Percentiles rank a stretch among this genome's conserved stretches.
Conservation (phyloP, 495 filamentous ascomycete species). For the Hypoxylon fuscum region DNA sequence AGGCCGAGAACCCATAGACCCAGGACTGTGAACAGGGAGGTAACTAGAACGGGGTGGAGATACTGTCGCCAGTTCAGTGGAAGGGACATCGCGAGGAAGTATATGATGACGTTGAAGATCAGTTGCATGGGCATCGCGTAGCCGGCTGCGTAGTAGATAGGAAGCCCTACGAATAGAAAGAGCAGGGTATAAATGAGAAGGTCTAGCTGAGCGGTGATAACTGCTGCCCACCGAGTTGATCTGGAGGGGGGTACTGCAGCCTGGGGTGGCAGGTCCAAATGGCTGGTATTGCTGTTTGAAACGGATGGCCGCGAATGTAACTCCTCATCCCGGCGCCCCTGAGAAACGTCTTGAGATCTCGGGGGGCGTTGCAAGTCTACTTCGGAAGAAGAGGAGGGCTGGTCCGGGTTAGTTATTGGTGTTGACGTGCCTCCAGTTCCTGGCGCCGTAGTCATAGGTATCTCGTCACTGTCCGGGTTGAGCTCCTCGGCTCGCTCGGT, state of each 20-base stretch:
- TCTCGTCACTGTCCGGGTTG: slow-evolving; percentile 50
- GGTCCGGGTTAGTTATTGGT: slow-evolving; percentile 7
- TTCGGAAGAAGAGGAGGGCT: slow-evolving; percentile 23
- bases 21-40: slow-evolving; percentile 55
- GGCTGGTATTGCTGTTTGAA: not conserved
- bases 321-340: slow-evolving; percentile 4
- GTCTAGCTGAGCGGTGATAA: slow-evolving; percentile 53
- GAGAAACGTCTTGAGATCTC: slow-evolving; percentile 22
- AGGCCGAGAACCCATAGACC: slow-evolving; percentile 58
- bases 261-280: slow-evolving; percentile 34
- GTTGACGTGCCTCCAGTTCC: slow-evolving; percentile 5
- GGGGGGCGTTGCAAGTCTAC: slow-evolving; percentile 23
- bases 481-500: slow-evolving; percentile 61
- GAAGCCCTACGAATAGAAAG: slow-evolving; percentile 59
- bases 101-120: slow-evolving; percentile 57
- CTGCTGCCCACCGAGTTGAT: slow-evolving; percentile 55
- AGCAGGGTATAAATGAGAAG: slow-evolving; percentile 48
- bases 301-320: not conserved
- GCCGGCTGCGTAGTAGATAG: slow-evolving; percentile 56
- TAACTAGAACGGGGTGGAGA: slow-evolving; percentile 63
- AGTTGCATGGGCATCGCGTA: slow-evolving; percentile 66
- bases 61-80: slow-evolving; percentile 53
- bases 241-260: slow-evolving; percentile 53
- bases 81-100: slow-evolving; percentile 57
- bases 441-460: slow-evolving; percentile 45